These are phyloP conservation scores for Apostasia shenzhenica DNA, from an alignment of 106 monocot species.

Conservation along the genomic window DNA sequence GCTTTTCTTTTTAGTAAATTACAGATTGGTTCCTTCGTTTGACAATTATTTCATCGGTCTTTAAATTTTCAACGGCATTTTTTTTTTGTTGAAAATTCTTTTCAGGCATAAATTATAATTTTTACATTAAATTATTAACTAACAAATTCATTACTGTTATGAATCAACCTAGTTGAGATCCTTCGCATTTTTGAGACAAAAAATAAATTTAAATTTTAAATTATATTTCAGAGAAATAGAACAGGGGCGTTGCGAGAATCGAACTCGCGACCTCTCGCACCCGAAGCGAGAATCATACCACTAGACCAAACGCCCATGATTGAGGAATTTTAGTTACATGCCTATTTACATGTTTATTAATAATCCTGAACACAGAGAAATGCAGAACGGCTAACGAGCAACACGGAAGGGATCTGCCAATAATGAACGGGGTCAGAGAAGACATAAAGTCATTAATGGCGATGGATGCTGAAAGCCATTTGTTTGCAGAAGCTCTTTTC, in stretches of 20 bases:
- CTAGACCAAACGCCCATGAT: neutral
- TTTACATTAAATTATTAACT: no score
- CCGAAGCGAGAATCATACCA: constrained; percentile 14
- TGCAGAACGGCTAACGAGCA: constrained; percentile 47
- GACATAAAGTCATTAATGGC: constrained; percentile 60
- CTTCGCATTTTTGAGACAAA: no score
- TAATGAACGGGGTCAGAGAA: constrained; percentile 92
- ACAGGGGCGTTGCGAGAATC: constrained; percentile 56
- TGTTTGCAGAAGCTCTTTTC: constrained; percentile 44
- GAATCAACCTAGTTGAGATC: no score
- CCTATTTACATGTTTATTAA: no score
- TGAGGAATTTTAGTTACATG: neutral
- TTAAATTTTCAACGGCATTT: no score
- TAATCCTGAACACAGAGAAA: constrained; percentile 16
- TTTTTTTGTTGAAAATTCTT: no score
- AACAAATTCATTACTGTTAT: no score
- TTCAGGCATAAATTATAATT: no score
- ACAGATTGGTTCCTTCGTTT: no score
- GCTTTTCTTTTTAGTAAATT: neutral
- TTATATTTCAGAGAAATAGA: no score
- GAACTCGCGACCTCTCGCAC: constrained; percentile 99
- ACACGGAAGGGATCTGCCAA: constrained; percentile 70
- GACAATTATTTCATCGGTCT: no score
- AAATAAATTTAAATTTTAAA: no score
- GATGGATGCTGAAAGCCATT: constrained; percentile 27